Base-by-base conservation (phyloP, 257 asterid species). In the Orobanche coerulescens region DNA sequence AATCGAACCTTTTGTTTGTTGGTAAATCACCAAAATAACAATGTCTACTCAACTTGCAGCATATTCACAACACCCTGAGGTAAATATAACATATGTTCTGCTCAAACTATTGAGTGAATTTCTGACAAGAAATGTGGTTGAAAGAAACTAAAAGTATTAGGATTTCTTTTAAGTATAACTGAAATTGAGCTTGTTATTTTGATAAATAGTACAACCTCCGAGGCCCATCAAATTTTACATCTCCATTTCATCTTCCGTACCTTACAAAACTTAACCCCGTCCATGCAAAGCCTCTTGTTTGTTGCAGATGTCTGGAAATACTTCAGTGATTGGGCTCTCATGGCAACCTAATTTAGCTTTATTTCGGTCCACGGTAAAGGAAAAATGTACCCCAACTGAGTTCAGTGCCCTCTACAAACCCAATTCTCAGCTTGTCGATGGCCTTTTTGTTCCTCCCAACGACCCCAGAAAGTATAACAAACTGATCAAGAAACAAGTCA, bases 361-460 rank as follows among this genome's bases (percentile, higher is more conserved):
- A 12, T 71, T 82, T 23, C 25, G 84, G 9, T 49, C 81, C 4
- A 5, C 76, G n/a, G 19, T 31, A 72, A 60, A 8, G 15, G 71
- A 4, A 1, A 69, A 31, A 30, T 25, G 11, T 44, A 6, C 58
- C 0, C 24, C 61, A 25, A 62, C 64, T 4, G 73, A 58, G 42
- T 57, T 66, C 23, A 56, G 62, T 53, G 61, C 74, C 40, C 76
- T 80, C 4, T 81, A 81, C 64, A 77, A 51, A 44, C 73, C 83
- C 26, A 65, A 65, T 58, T 73, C 86, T 4, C 76, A 88, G 66
- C 95, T 92, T 26, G 48, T 86, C 10, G 95, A 92, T 13, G 98
- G 96, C 34, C 88, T 92, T 51, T 92, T 68, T 59, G 78, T 88
- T 62, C 95, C 95, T n/a, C 95, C 96, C 3, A 84, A 71, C 31